Evolutionary conservation across 2,329 filamentous ascomycete species (phyloP), one percentile per base, ranked within the genome.

Genomic region (Cladophialophora exuberans): DNA sequence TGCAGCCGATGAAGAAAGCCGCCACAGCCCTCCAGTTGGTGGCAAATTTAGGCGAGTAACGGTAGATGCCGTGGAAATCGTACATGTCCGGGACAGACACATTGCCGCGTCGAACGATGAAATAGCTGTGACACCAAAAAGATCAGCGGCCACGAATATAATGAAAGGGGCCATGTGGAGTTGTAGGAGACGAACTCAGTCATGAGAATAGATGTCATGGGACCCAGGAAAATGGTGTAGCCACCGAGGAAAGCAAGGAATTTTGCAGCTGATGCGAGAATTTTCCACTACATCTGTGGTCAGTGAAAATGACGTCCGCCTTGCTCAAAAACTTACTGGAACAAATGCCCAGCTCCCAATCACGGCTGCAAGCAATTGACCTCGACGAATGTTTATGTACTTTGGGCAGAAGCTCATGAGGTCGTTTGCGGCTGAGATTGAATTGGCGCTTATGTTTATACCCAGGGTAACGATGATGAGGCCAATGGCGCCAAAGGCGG

Each of bases 231-330:
- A 33, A 87, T 77, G 1, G 80, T 79, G 66, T 86, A 84, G 0
- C 84, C 85, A 38, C 79, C 76, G 79, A 89, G 86, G 70, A 88
- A 89, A 38, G 80, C 78, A 3, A 86, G 70, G 61, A 87, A 83
- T 1, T 78, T 83, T 2, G 70, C 66, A 2, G 84, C 84, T 0
- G 79, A 83, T 28, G 69, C 74, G 15, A 87, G 72, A 54, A 87
- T 87, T 70, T 85, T 85, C 84, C 84, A 87, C 1, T 57, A 17
- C 2, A 17, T 7, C 17, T 26, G 18, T 49, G 30, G 39, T 59
- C 36, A 59, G 52, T 39, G 28, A 15, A 10, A 9, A 52, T 46
- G 35, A 7, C 30, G 45, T 23, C 33, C 45, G n/a, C 46, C 30
- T 11, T 13, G n/a, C 38, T 20, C 2, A 26, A 49, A 23, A 22